Conservation (phyloP, 495 filamentous ascomycete genomes). For the Lasiosphaeria hispida region DNA sequence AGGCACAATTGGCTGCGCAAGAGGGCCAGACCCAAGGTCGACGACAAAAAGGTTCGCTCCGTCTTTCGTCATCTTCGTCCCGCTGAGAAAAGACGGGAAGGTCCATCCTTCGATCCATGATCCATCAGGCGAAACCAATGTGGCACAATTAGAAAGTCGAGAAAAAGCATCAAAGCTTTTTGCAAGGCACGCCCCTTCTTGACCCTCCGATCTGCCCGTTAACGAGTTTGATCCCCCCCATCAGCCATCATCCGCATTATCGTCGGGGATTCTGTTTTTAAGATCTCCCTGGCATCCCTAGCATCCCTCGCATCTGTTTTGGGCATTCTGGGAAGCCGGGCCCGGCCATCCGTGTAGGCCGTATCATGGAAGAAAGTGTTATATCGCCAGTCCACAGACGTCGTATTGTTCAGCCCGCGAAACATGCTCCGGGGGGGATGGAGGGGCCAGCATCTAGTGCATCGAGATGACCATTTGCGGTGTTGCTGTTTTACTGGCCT, state of each 20-base stretch:
- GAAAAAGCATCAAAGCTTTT: neutral
- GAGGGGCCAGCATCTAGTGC: too few relatives aligned
- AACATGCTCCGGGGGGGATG: too few relatives aligned
- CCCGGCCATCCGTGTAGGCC: constrained; percentile 4
- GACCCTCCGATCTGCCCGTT: neutral
- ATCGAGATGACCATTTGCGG: too few relatives aligned
- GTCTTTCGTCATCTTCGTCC: constrained; percentile 13
- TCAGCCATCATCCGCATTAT: constrained; percentile 11
- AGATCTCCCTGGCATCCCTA: constrained; percentile 13
- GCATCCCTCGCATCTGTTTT: neutral
- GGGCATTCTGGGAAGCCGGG: constrained; percentile 1
- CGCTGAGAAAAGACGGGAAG: neutral
- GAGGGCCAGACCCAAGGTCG: neutral
- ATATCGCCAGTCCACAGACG: too few relatives aligned
- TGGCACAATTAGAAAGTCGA: constrained; percentile 1
- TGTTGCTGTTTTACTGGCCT: too few relatives aligned
- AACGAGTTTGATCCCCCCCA: constrained; percentile 9
- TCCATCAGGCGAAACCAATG: constrained; percentile 1
- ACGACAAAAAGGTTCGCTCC: constrained; percentile 6
- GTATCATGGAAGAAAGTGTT: too few relatives aligned
- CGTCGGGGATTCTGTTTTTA: constrained; percentile 21
- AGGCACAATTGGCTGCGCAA: neutral
- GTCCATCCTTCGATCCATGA: neutral
- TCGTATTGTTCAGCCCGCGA: too few relatives aligned
- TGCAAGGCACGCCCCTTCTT: too few relatives aligned